These are phyloP conservation scores for Phalaenopsis aphrodite DNA, from an alignment of 106 monocot species.

Conservation along the genomic window DNA sequence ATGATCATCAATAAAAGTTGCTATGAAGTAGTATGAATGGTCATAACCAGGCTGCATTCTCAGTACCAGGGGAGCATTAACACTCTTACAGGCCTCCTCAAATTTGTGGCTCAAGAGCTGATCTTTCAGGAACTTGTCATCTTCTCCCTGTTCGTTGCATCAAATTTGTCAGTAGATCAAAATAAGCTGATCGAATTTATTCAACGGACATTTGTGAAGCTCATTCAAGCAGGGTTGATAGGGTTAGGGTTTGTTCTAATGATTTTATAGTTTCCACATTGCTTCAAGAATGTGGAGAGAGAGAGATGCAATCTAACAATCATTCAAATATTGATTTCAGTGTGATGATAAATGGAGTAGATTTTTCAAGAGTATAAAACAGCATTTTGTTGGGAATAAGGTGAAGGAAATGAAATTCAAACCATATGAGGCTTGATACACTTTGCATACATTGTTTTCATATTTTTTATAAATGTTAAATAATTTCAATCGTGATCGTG, in stretches of 20 bases:
- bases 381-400: neutral
- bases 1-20: constrained; percentile 86
- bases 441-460: too few species aligned
- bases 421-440: too few species aligned
- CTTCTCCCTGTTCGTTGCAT: constrained; percentile 47
- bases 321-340: neutral
- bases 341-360: neutral
- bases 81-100: constrained; percentile 64
- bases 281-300: neutral
- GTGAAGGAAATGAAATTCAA: neutral
- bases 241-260: too few species aligned
- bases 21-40: constrained; percentile 92
- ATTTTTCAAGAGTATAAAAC: neutral
- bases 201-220: neutral
- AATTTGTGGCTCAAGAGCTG: constrained; percentile 73
- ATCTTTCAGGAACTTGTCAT: constrained; percentile 72
- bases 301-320: neutral
- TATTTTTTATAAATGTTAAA: too few species aligned
- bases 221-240: too few species aligned
- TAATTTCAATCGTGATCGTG: too few species aligned
- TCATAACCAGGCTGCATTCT: constrained; percentile 88
- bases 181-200: neutral
- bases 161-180: neutral
- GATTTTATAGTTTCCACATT: neutral
- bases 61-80: constrained; percentile 38